Evolutionary conservation across 1,139 yeast species (phyloP), one percentile per base, ranked within the genome.

Genomic region (Blastobotrys ciferrii): DNA sequence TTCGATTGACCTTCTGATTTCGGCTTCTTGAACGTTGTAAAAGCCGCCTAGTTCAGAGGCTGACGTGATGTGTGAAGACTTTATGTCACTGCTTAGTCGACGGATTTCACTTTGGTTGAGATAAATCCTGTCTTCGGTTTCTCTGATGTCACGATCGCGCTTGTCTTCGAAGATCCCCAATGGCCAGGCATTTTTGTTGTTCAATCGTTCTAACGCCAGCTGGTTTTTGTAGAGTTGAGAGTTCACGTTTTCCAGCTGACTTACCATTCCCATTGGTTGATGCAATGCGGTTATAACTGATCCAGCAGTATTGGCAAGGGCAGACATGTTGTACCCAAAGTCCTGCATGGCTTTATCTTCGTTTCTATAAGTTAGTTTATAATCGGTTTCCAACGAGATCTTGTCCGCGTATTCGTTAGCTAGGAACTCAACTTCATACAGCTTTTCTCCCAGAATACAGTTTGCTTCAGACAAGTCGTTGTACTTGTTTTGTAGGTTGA

Each of bases 21-120:
- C 71, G 4, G 58, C 51, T 48, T 62, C 66, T 43, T 69, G 72
- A 17, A 58, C 54, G 9, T 55, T 56, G 48, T 67, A 65, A 48
- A 68, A 68, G 2, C 69, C 61, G 5, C 73, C 72, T 4, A 71
- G 60, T 52, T 71, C 75, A 4, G 64, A 59, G 0, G 75, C 75
- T 5, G 70, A 55, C 1, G 65, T 54, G 15, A 61, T 61, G 50
- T 71, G 74, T 2, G 67, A 58, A 7, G 60, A 57, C 38, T 62
- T 54, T 30, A 71, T 59, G 37, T 65, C 67, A 11, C 55, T 53
- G 42, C 68, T 65, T 13, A 68, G 49, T 18, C 64, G 50, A 19
- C 55, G 49, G 28, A 69, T 62, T 35, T 61, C 65, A 20, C 53
- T 55, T 40, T 66, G 64, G 2, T 63, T 54, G 12, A 53, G 47